Evolutionary conservation across 495 filamentous ascomycete genomes (phyloP).

Genomic region (Peziza echinospora): DNA sequence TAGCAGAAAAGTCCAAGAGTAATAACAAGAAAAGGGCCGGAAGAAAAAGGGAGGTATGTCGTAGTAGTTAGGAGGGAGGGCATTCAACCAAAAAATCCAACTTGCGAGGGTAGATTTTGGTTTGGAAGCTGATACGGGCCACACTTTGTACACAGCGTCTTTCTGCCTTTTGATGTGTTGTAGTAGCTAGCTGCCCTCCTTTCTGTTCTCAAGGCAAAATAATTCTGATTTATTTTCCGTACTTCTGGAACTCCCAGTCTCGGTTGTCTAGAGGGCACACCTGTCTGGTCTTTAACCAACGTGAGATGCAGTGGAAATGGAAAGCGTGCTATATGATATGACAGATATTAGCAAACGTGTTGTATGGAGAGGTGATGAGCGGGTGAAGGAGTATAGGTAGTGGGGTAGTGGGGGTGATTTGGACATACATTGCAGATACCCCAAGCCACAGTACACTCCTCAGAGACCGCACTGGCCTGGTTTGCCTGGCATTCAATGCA

Average conservation of each 20-base stretch:
- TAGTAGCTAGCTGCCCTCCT: too few species aligned
- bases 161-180: too few species aligned
- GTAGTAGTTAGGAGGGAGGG: too few species aligned
- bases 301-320: constrained; percentile 99
- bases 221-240: constrained; percentile 52
- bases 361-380: background rate
- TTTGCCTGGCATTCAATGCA: constrained; percentile 99
- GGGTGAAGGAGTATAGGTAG: constrained; percentile 1
- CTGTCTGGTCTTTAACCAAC: constrained; percentile 98
- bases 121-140: too few species aligned
- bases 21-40: too few species aligned
- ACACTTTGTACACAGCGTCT: too few species aligned
- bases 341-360: background rate
- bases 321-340: constrained; percentile 59
- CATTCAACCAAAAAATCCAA: too few species aligned
- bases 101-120: too few species aligned
- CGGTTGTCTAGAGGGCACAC: constrained; percentile 95
- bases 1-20: too few species aligned
- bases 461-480: constrained; percentile 86
- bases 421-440: constrained; percentile 87
- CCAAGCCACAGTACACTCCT: constrained; percentile 98
- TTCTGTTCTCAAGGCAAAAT: background rate
- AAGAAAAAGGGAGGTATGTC: too few species aligned
- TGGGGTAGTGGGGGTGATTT: background rate
- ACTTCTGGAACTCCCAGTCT: constrained; percentile 99